Base-by-base conservation (phyloP, 164 flowering plant genomes). In the Nymphaea thermarum region DNA sequence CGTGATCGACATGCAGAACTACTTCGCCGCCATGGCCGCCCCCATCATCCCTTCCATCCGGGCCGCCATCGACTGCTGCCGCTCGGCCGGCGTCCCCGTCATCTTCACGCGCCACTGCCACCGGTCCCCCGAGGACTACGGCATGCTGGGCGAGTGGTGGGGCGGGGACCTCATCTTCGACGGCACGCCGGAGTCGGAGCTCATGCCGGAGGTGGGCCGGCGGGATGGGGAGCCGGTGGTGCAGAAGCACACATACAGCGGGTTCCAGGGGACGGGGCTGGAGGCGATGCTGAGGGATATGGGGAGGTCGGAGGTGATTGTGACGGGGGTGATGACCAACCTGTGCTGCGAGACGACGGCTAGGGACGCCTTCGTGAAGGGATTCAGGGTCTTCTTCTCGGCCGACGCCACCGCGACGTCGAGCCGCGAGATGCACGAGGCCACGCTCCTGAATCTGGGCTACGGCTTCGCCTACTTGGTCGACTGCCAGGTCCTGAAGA, bases 311-410 rank as follows among this genome's bases (percentile, higher is more conserved):
- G 93, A 90, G 77, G 93, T 90, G 15, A 86, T 90, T 3, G 73
- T 86, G 42, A 68, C 80, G 0, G 93, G 93, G 15, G 91, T 85
- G 14, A 90, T 90, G 93, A 88, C 93, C 41, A 88, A 88, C 71
- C 66, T 90, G 73, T 87, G 91, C 77, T 90, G 96, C 65, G 93
- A 90, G 72, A 90, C 96, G 63, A 86, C 87, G 65, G 93, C 96
- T 47, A 82, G 93, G 42, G 93, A 82, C 4, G 96, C 91, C 15
- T 89, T 90, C 65, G 77, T 82, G 44, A 81, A 81, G 65, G 96
- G 93, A 18, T 90, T 87, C 62, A 68, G 96, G 77, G 96, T 86
- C n/a, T 90, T 90, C 70, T 90, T 90, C 80, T 87, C 96, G 6
- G 83, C 85, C 3, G 96, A 90, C 72, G 88, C 88, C 41, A 86